phyloP scores from a whole-genome alignment of 106 monocot genomes.

The Cymbidium sinense region DNA sequence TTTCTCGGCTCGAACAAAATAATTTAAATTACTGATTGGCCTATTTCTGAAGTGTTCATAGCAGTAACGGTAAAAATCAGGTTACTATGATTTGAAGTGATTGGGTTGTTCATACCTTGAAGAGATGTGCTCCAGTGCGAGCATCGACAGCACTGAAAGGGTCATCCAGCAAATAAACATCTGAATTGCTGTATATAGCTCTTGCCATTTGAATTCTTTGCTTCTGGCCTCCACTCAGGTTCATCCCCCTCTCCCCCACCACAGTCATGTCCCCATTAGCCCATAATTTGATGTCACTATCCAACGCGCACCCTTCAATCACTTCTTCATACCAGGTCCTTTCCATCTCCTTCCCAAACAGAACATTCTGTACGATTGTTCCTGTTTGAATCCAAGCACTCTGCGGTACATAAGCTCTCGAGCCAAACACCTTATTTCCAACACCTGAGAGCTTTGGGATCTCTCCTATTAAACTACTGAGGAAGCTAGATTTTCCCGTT shows the following conservation, averaged over 20 bases:
- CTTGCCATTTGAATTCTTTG: slow-evolving; percentile 94
- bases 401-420: slow-evolving; percentile 71
- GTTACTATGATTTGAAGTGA: not conserved
- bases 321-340: slow-evolving; percentile 44
- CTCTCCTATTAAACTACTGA: slow-evolving; percentile 64
- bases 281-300: slow-evolving; percentile 56
- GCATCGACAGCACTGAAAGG: slow-evolving; percentile 98
- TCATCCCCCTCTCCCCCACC: slow-evolving; percentile 74
- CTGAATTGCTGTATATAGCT: slow-evolving; percentile 58
- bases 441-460: slow-evolving; percentile 42
- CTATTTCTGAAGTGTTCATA: too few species aligned
- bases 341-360: slow-evolving; percentile 74
- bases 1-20: too few species aligned
- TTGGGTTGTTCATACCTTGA: slow-evolving; percentile 40
- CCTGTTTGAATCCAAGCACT: slow-evolving; percentile 84
- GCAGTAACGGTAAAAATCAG: too few species aligned
- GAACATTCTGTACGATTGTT: slow-evolving; percentile 58
- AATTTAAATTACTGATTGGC: too few species aligned
- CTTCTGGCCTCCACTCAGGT: slow-evolving; percentile 89
- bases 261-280: slow-evolving; percentile 53
- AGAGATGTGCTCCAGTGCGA: slow-evolving; percentile 73
- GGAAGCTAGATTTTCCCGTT: slow-evolving; percentile 71
- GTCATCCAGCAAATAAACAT: slow-evolving; percentile 74
- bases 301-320: slow-evolving; percentile 58
- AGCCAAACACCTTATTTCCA: slow-evolving; percentile 34